Evolutionary conservation across 345 rosid species (phyloP).

Genomic region (Laguncularia racemosa): DNA sequence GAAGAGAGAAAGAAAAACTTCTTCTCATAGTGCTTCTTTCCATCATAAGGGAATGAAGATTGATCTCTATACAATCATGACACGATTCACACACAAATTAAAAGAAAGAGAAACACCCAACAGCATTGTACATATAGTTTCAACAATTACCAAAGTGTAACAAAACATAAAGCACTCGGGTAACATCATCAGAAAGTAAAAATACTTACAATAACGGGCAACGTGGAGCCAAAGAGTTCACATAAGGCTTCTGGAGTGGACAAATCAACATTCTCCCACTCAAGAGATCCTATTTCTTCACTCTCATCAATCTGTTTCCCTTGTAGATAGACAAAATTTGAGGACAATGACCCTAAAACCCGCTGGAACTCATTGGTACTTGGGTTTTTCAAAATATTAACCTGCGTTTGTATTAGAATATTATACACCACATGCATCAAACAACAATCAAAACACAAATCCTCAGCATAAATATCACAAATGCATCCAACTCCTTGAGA

Average conservation of each 20-base stretch:
- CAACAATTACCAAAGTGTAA: neutral
- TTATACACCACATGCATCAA: conserved; percentile 1
- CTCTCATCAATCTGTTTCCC: conserved; percentile 52
- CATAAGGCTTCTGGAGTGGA: conserved; percentile 67
- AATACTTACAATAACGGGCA: conserved; percentile 78
- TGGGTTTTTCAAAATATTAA: conserved; percentile 75
- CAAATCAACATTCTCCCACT: conserved; percentile 56
- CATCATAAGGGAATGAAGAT: too few relatives aligned
- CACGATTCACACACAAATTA: too few relatives aligned
- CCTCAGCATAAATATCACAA: conserved; percentile 3
- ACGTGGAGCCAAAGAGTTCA: conserved; percentile 60
- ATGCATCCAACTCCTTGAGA: conserved; percentile 1
- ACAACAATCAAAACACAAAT: neutral
- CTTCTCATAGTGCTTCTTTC: too few relatives aligned
- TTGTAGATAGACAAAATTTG: conserved; percentile 77
- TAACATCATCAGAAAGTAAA: conserved; percentile 4
- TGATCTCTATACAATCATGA: too few relatives aligned
- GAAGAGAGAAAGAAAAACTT: too few relatives aligned
- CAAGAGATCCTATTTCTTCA: conserved; percentile 68
- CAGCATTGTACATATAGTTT: neutral
- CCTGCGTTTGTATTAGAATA: conserved; percentile 36
- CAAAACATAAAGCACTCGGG: conserved; percentile 1
- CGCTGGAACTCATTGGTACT: conserved; percentile 54
- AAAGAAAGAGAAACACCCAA: too few relatives aligned
- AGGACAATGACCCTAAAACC: conserved; percentile 48